Base-by-base conservation (phyloP, 2,329 filamentous ascomycete genomes). In the Penicillium sp. region DNA sequence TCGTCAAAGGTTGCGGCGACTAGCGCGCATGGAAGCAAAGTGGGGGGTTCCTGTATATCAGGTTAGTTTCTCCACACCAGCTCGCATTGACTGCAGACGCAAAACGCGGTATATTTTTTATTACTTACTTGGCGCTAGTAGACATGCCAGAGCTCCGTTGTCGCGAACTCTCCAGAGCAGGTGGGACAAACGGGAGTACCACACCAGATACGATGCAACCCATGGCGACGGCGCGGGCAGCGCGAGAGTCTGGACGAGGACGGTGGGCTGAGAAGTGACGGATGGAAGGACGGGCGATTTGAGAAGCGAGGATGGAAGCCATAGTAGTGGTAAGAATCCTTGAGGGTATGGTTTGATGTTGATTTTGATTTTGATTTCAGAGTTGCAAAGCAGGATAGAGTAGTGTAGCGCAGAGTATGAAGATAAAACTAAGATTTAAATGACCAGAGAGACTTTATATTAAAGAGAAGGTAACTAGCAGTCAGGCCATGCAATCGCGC, bases 151-250 rank as follows among this genome's bases (percentile, higher is more conserved):
- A 68, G 43, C 71, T 76, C 61, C 70, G 72, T 60, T 78, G 74
- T 35, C 75, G 71, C 35, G 75, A 77, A 58, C 77, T 79, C 59
- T 79, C 77, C 12, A 80, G 68, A 5, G 78, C 78, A 7, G 78
- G 78, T 29, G 78, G 78, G 3, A 80, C 73, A 60, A 80, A 80
- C 6, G 78, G 78, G 6, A 80, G 66, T 19, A 78, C 70, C 21
- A 80, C 77, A 2, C 74, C 76, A 1, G 77, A 75, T 41, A 75
- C 67, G 15, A 80, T 69, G 59, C 77, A 77, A 15, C 75, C 75
- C 51, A 69, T 71, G 46, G 76, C 72, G 31, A 79, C 62, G 43
- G 77, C 73, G 37, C 76, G 75, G 42, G 75, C 71, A 47, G 71
- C 68, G 42, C 73, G 75, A 50, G 71, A 75, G 45, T 75, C 72